A percentile compares a stretch with the other conserved stretches of the same genome.
Conservation (phyloP, 2,329 filamentous ascomycete genomes). For the Paracorniculantispora psalliotae region DNA sequence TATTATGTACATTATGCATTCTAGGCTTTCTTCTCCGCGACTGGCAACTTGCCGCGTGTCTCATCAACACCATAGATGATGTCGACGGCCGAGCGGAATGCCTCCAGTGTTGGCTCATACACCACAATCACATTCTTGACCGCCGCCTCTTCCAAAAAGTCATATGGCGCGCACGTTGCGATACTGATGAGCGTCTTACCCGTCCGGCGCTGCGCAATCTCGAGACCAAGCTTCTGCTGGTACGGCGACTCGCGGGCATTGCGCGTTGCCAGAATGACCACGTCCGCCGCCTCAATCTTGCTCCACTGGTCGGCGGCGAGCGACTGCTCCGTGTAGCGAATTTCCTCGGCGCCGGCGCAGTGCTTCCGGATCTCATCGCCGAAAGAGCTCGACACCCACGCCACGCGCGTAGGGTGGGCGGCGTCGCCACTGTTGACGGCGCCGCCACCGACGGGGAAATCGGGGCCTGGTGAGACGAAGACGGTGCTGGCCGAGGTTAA, state of each 20-base stretch:
- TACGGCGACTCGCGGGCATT: slow-evolving; percentile 23
- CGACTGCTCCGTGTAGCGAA: slow-evolving; percentile 19
- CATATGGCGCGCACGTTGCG: slow-evolving; percentile 24
- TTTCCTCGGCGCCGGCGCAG: slow-evolving; percentile 16
- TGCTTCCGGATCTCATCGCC: slow-evolving; percentile 17
- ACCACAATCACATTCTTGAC: slow-evolving; percentile 21
- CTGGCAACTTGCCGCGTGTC: slow-evolving; percentile 18
- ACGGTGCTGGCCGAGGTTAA: slow-evolving; percentile 17
- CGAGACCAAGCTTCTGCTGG: slow-evolving; percentile 19
- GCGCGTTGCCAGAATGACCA: slow-evolving; percentile 22
- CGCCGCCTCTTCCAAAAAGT: slow-evolving; percentile 20
- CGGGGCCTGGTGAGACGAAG: slow-evolving; percentile 22
- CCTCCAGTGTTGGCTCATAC: slow-evolving; percentile 24
- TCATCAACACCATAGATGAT: slow-evolving; percentile 18
- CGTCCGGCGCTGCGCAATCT: slow-evolving; percentile 17
- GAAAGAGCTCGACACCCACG: slow-evolving; percentile 22
- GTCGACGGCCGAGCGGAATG: slow-evolving; percentile 19
- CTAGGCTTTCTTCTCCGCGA: slow-evolving; percentile 4
- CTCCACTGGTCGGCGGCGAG: slow-evolving; percentile 18
- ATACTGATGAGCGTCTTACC: slow-evolving; percentile 16
- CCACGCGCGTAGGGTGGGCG: slow-evolving; percentile 20
- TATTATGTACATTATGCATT: not conserved
- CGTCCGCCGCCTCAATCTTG: slow-evolving; percentile 18
- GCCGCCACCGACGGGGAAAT: slow-evolving; percentile 21
- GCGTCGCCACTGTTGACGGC: slow-evolving; percentile 19